Conservation (phyloP, 2,329 filamentous ascomycete genomes). For the Alternaria metachromatica region DNA sequence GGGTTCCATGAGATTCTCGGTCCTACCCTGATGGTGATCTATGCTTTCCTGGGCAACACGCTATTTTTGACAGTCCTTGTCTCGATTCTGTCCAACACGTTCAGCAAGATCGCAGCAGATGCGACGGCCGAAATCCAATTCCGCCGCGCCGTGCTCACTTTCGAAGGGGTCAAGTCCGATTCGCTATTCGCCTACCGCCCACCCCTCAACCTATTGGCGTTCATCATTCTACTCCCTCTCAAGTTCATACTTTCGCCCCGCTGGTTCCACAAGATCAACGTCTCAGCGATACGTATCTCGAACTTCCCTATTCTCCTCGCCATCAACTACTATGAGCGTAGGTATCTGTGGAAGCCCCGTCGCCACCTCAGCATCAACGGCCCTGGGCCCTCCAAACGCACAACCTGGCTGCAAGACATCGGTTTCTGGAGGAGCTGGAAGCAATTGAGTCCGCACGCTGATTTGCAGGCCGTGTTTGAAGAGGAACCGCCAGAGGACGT, state of each 20-base stretch:
- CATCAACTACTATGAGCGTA: conserved; percentile 74
- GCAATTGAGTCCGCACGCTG: conserved; percentile 71
- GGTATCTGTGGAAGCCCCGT: conserved; percentile 67
- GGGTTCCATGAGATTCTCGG: conserved; percentile 83
- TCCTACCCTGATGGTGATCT: conserved; percentile 79
- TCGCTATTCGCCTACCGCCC: conserved; percentile 83
- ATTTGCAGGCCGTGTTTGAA: conserved; percentile 76
- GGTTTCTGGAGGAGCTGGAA: conserved; percentile 65
- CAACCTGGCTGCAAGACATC: conserved; percentile 55
- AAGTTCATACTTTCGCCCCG: conserved; percentile 79
- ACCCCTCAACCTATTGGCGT: conserved; percentile 81
- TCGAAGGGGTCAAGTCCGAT: conserved; percentile 85
- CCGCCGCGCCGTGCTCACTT: conserved; percentile 78
- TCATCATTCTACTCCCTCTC: conserved; percentile 75
- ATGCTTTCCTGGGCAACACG: conserved; percentile 85
- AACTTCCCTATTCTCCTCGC: conserved; percentile 77
- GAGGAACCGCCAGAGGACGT: conserved; percentile 68
- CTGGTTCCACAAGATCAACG: conserved; percentile 92
- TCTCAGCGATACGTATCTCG: conserved; percentile 73
- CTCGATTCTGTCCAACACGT: conserved; percentile 85
- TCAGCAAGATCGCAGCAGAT: conserved; percentile 77
- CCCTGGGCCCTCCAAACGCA: conserved; percentile 49
- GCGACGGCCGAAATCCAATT: conserved; percentile 85
- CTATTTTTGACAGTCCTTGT: conserved; percentile 89
- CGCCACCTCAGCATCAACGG: conserved; percentile 32